These are phyloP conservation scores for Cylindricascospora bacillispora DNA, from an alignment of 1,139 yeast species.

Conservation along the genomic window DNA sequence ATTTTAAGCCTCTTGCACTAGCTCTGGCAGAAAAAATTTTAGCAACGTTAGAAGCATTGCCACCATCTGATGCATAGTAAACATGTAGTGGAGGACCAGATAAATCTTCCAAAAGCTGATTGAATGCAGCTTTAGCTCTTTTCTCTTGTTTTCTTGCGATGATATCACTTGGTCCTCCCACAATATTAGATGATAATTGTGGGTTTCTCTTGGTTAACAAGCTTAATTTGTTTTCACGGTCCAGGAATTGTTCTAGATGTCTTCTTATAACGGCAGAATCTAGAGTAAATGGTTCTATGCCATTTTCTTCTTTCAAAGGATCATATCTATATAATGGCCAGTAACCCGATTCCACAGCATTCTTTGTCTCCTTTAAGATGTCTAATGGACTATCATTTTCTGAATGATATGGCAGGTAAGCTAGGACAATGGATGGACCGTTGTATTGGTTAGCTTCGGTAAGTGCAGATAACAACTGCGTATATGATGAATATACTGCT, in stretches of 20 bases:
- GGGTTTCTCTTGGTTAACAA: constrained; percentile 63
- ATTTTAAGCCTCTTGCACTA: constrained; percentile 71
- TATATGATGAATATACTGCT: constrained; percentile 86
- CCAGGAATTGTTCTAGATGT: constrained; percentile 68
- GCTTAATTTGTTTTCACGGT: constrained; percentile 79
- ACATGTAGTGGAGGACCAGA: constrained; percentile 89
- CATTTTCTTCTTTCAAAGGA: constrained; percentile 36
- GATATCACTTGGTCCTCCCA: constrained; percentile 48
- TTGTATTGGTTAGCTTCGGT: constrained; percentile 77
- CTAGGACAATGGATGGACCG: constrained; percentile 87
- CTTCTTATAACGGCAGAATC: constrained; percentile 77
- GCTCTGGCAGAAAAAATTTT: constrained; percentile 78
- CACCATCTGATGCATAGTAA: constrained; percentile 92
- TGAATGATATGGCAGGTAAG: constrained; percentile 66
- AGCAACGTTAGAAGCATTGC: constrained; percentile 77
- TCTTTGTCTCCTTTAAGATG: constrained; percentile 75
- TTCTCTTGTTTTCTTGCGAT: constrained; percentile 47
- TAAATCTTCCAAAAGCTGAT: constrained; percentile 67
- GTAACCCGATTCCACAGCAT: constrained; percentile 83
- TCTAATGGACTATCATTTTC: constrained; percentile 62
- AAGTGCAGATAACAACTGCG: constrained; percentile 81
- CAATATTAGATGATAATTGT: constrained; percentile 61
- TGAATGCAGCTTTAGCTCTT: constrained; percentile 68
- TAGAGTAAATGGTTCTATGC: constrained; percentile 50
- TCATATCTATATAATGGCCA: constrained; percentile 91